These are phyloP conservation scores for Mycena belliarum DNA, from an alignment of 768 basidiomycete genomes.

Conservation along the genomic window DNA sequence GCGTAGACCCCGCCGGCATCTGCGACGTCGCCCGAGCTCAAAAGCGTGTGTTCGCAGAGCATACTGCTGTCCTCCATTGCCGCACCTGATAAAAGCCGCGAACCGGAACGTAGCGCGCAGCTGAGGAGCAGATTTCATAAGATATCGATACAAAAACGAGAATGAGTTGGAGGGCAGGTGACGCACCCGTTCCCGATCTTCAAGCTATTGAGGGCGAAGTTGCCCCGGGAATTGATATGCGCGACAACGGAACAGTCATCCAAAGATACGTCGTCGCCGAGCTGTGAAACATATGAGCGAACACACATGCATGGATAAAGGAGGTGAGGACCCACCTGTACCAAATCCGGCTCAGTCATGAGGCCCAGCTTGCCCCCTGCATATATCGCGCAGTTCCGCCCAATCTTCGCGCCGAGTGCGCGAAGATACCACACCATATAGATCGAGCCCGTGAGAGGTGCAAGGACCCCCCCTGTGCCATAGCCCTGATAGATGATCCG, in stretches of 20 bases:
- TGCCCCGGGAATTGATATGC: conserved; percentile 47
- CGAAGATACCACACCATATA: conserved; percentile 48
- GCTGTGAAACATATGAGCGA: conserved; percentile 18
- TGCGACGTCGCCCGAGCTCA: conserved; percentile 48
- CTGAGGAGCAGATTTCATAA: conserved; percentile 14
- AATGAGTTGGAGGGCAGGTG: no score
- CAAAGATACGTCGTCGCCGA: conserved; percentile 44
- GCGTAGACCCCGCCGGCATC: conserved; percentile 40
- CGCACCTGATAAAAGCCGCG: conserved; percentile 47
- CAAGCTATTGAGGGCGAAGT: conserved; percentile 43
- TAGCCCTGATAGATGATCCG: conserved; percentile 38
- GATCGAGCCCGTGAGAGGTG: conserved; percentile 38
- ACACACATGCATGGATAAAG: no score
- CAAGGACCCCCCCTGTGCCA: conserved; percentile 42
- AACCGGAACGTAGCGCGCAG: conserved; percentile 45
- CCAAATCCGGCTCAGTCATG: conserved; percentile 52
- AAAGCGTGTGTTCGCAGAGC: conserved; percentile 47
- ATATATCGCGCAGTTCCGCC: conserved; percentile 42
- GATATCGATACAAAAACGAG: no score
- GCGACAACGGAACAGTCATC: conserved; percentile 50
- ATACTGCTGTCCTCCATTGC: conserved; percentile 51
- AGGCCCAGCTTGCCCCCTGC: conserved; percentile 41
- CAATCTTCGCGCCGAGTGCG: conserved; percentile 44
- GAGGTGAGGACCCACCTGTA: conserved; percentile 32
- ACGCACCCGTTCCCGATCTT: conserved; percentile 39